phyloP scores from a whole-genome alignment of 1,284 basidiomycete genomes.

The Coniferiporia weirii region DNA sequence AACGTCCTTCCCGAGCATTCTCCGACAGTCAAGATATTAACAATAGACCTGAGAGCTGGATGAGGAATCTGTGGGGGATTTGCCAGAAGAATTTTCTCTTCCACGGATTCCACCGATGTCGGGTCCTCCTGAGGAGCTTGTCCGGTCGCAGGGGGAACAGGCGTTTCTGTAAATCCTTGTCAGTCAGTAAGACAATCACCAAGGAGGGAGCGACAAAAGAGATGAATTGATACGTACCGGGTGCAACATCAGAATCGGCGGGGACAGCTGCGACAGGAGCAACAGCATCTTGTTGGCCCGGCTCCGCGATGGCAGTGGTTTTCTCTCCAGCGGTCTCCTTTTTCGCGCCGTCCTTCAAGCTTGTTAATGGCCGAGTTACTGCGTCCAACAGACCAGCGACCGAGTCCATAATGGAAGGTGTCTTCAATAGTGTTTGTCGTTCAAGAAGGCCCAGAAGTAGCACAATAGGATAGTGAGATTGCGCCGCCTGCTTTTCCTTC shows the following conservation, averaged over 20 bases:
- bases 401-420: constrained; percentile 87
- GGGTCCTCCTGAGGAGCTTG: constrained; percentile 29
- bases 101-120: constrained; percentile 34
- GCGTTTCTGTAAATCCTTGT: not conserved
- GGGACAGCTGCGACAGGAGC: constrained; percentile 19
- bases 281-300: constrained; percentile 6
- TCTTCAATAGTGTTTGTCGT: constrained; percentile 76
- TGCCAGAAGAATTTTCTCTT: constrained; percentile 61
- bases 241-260: constrained; percentile 15
- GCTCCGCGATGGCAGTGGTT: not conserved
- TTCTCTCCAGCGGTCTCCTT: constrained; percentile 21
- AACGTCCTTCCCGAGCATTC: constrained; percentile 95
- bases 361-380: constrained; percentile 76
- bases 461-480: constrained; percentile 87
- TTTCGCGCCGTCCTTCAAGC: constrained; percentile 50
- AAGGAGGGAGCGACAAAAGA: not conserved
- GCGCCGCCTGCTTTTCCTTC: constrained; percentile 79
- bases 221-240: constrained; percentile 9
- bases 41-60: constrained; percentile 77
- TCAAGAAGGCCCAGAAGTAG: constrained; percentile 83
- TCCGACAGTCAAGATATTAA: constrained; percentile 90
- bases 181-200: too few relatives aligned
- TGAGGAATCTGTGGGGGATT: constrained; percentile 81
- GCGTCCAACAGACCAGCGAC: constrained; percentile 82
- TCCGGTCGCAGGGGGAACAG: constrained; percentile 21